Percentiles rank a stretch among this genome's conserved stretches.
phyloP scores from a whole-genome alignment of 176 grass and related monocot genomes.

The Avena sativa region DNA sequence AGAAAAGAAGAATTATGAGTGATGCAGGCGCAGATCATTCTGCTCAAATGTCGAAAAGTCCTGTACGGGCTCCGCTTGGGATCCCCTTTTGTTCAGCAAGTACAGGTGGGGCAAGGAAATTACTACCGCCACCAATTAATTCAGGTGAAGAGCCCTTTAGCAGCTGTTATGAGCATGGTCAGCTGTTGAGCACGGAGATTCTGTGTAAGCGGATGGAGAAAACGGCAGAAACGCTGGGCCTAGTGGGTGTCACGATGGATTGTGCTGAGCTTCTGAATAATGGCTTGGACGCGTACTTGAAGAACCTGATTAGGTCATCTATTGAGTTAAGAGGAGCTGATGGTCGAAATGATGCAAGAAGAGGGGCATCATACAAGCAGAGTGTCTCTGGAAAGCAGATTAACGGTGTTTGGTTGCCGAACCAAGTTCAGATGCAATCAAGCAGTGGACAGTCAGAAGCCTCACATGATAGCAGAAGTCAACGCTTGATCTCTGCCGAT shows the following conservation, averaged over 20 bases:
- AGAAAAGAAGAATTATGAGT: constrained; percentile 43
- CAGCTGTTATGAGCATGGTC: constrained; percentile 57
- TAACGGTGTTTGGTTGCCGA: constrained; percentile 68
- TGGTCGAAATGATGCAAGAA: constrained; percentile 51
- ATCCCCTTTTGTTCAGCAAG: constrained; percentile 75
- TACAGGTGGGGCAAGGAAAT: constrained; percentile 59
- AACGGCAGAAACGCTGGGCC: constrained; percentile 68
- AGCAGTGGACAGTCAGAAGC: constrained; percentile 46
- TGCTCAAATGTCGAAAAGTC: constrained; percentile 45
- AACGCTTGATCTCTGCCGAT: constrained; percentile 57
- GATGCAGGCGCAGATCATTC: constrained; percentile 29
- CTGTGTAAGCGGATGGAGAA: constrained; percentile 70
- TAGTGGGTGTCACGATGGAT: constrained; percentile 70
- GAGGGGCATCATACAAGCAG: constrained; percentile 51
- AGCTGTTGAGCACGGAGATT: constrained; percentile 55
- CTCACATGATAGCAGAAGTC: constrained; percentile 49
- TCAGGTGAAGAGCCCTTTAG: constrained; percentile 43
- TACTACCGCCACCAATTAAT: constrained; percentile 12
- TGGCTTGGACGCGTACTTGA: constrained; percentile 81
- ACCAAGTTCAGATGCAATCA: constrained; percentile 57
- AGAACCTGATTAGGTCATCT: constrained; percentile 75
- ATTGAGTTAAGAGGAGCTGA: constrained; percentile 64
- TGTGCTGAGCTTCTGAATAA: constrained; percentile 81
- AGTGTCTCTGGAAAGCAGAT: constrained; percentile 52
- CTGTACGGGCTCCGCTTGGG: constrained; percentile 66